Evolutionary conservation across 1,284 basidiomycete species (phyloP).

Genomic region (Wolfiporia cocos): DNA sequence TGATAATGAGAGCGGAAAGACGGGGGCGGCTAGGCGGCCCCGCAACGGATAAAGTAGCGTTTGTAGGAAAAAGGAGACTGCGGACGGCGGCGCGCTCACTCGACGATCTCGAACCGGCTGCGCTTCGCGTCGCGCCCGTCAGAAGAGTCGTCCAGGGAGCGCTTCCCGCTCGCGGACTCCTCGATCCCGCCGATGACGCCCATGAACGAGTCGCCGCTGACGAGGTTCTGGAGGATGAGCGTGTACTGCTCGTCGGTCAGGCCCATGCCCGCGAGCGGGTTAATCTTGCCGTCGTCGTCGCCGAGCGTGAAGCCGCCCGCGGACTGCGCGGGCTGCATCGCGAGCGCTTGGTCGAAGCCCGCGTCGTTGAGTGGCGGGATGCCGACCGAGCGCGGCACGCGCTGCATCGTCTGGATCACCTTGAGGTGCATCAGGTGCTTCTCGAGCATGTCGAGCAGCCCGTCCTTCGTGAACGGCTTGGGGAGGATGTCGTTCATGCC

Average conservation of each 20-base stretch:
- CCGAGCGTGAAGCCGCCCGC: constrained; percentile 17
- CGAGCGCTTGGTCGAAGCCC: constrained; percentile 51
- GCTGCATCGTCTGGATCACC: constrained; percentile 78
- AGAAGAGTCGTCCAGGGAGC: constrained; percentile 36
- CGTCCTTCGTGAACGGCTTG: constrained; percentile 94
- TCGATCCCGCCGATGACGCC: constrained; percentile 25
- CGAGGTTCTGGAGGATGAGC: constrained; percentile 58
- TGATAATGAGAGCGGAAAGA: too few relatives aligned
- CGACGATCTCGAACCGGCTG: constrained; percentile 65
- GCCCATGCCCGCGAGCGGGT: constrained; percentile 70
- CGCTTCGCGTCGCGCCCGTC: constrained; percentile 55
- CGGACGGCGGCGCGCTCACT: constrained; percentile 30
- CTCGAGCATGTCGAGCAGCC: constrained; percentile 89
- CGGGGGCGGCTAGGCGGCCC: too few relatives aligned
- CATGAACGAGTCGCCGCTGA: constrained; percentile 50
- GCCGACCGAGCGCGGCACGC: constrained; percentile 66
- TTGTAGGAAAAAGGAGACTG: too few relatives aligned
- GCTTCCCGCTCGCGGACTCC: constrained; percentile 24
- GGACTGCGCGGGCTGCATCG: constrained; percentile 15
- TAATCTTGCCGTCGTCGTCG: constrained; percentile 51
- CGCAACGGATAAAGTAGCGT: too few relatives aligned
- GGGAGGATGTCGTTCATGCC: constrained; percentile 98
- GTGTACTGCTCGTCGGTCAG: constrained; percentile 73
- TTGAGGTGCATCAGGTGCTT: constrained; percentile 94
- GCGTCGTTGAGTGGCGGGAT: constrained; percentile 64